Percentiles rank a stretch among this genome's conserved stretches.
phyloP scores from a whole-genome alignment of 2,329 filamentous ascomycete species.

The Fonsecaea pugnacius region DNA sequence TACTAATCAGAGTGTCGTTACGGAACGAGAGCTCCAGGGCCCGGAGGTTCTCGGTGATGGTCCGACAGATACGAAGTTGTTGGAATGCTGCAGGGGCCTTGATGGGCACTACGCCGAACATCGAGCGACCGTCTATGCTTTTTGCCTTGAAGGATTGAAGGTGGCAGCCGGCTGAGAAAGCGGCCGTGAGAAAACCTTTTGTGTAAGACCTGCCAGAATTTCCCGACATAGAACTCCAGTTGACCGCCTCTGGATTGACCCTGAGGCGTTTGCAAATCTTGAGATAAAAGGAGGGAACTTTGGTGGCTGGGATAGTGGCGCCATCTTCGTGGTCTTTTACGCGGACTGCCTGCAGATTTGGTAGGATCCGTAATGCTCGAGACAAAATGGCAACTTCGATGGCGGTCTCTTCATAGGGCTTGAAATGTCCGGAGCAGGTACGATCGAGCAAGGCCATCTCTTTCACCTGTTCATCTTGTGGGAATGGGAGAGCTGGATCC shows the following conservation, averaged over 20 bases:
- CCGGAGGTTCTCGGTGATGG: slow-evolving; percentile 23
- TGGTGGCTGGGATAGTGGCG: neutral
- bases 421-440: slow-evolving; percentile 24
- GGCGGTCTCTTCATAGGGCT: slow-evolving; percentile 28
- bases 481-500: slow-evolving; percentile 1
- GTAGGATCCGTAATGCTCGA: slow-evolving; percentile 24
- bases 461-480: slow-evolving; percentile 16
- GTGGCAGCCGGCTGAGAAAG: slow-evolving; percentile 24
- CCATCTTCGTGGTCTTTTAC: slow-evolving; percentile 29
- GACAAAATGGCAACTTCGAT: slow-evolving; percentile 30
- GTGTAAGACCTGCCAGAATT: slow-evolving; percentile 26
- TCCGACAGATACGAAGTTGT: slow-evolving; percentile 27
- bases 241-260: slow-evolving; percentile 19
- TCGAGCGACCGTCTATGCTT: slow-evolving; percentile 22
- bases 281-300: slow-evolving; percentile 29
- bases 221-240: slow-evolving; percentile 21
- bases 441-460: slow-evolving; percentile 19
- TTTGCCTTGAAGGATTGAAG: slow-evolving; percentile 26
- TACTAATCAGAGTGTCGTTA: slow-evolving; percentile 21
- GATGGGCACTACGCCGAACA: slow-evolving; percentile 27
- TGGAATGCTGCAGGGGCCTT: slow-evolving; percentile 23
- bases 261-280: slow-evolving; percentile 22
- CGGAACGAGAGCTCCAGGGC: slow-evolving; percentile 31
- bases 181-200: slow-evolving; percentile 30
- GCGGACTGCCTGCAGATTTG: slow-evolving; percentile 25